Conservation (phyloP, 148 eudicot genomes). For the Diospyros kaki region DNA sequence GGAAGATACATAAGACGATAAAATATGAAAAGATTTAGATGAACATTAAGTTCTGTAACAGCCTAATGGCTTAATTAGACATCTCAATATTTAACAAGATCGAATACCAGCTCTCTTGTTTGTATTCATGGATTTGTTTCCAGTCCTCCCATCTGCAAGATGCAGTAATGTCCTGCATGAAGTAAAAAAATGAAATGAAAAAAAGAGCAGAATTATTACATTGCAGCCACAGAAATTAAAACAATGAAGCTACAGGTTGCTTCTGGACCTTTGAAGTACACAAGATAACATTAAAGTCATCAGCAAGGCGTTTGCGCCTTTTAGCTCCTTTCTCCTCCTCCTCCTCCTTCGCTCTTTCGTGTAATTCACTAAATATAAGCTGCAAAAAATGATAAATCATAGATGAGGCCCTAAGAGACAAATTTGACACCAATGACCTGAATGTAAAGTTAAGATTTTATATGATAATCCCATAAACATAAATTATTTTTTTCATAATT, state of each 20-base stretch:
- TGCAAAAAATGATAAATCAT: slow-evolving; percentile 27
- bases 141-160: slow-evolving; percentile 84
- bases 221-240: neutral
- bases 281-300: slow-evolving; percentile 59
- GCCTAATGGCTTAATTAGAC: neutral
- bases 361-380: slow-evolving; percentile 77
- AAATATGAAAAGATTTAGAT: neutral
- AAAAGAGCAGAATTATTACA: neutral
- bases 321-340: slow-evolving; percentile 98
- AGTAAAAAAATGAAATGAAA: slow-evolving; percentile 6
- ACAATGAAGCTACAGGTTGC: neutral
- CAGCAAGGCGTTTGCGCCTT: slow-evolving; percentile 75
- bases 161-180: slow-evolving; percentile 57
- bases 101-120: slow-evolving; percentile 57
- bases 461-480: too few relatives aligned
- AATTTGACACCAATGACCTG: too few relatives aligned
- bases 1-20: neutral
- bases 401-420: slow-evolving; percentile 3
- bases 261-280: slow-evolving; percentile 62
- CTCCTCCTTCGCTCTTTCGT: slow-evolving; percentile 62
- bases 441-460: too few relatives aligned
- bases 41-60: neutral
- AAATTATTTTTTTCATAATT: too few relatives aligned
- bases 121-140: slow-evolving; percentile 51
- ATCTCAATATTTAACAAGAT: slow-evolving; percentile 7